A percentile compares a stretch with the other conserved stretches of the same genome.
Conservation (phyloP, 2,329 filamentous ascomycete species). For the Phaeosphaeria sp. region DNA sequence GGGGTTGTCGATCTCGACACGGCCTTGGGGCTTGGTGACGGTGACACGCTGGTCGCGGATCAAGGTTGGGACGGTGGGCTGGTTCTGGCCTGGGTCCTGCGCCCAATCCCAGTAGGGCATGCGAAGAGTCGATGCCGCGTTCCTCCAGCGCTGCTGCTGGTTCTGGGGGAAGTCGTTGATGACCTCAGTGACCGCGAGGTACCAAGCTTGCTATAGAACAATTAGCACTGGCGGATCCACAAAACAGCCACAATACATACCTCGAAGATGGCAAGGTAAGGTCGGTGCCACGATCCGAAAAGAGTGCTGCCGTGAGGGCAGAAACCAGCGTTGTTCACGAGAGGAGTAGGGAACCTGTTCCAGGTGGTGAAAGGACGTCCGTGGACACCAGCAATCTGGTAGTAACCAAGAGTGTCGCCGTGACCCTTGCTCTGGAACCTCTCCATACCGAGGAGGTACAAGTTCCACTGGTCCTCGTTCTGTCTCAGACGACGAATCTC, state of each 20-base stretch:
- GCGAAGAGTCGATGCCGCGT: slow-evolving; percentile 51
- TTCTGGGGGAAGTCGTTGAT: slow-evolving; percentile 51
- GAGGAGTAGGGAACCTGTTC: slow-evolving; percentile 53
- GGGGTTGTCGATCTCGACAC: slow-evolving; percentile 52
- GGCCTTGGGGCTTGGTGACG: slow-evolving; percentile 52
- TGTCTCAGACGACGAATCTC: slow-evolving; percentile 74
- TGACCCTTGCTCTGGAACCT: slow-evolving; percentile 74
- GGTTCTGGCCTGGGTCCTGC: slow-evolving; percentile 39
- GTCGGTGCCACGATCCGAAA: slow-evolving; percentile 84
- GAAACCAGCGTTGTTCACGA: slow-evolving; percentile 68
- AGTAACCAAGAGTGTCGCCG: slow-evolving; percentile 72
- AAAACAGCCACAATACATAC: slow-evolving; percentile 38
- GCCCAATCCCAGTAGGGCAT: slow-evolving; percentile 60
- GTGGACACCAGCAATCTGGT: slow-evolving; percentile 80
- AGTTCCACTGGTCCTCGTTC: slow-evolving; percentile 70
- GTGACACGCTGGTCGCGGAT: slow-evolving; percentile 52
- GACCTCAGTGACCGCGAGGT: slow-evolving; percentile 49
- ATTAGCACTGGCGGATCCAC: background rate
- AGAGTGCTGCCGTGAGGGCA: slow-evolving; percentile 78
- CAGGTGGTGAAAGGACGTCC: slow-evolving; percentile 71
- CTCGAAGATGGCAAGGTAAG: slow-evolving; percentile 73
- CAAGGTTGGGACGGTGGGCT: slow-evolving; percentile 36
- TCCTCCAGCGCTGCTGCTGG: slow-evolving; percentile 48
- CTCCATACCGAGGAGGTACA: slow-evolving; percentile 77
- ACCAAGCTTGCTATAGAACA: slow-evolving; percentile 51